A percentile compares a stretch with the other conserved stretches of the same genome.
Conservation (phyloP, 2,329 filamentous ascomycete species). For the Monilinia polystroma region DNA sequence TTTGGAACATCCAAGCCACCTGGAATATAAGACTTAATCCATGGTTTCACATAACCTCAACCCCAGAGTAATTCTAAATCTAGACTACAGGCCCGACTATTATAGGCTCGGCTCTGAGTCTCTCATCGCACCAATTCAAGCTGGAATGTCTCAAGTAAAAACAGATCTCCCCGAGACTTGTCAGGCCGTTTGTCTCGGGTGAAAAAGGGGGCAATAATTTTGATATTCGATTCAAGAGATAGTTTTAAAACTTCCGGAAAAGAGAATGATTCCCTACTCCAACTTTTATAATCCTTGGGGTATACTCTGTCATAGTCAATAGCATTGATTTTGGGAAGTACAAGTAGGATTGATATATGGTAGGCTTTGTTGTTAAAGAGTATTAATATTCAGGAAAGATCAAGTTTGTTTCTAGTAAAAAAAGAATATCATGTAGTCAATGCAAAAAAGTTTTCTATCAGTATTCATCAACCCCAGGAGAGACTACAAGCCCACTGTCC, state of each 20-base stretch:
- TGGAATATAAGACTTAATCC: background rate
- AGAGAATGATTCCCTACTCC: background rate
- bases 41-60: background rate
- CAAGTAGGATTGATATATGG: background rate
- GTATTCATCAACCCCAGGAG: background rate
- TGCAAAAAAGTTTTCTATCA: background rate
- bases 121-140: background rate
- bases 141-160: conserved; percentile 14
- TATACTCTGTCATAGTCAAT: no score
- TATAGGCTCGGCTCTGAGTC: background rate
- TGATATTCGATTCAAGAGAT: no score
- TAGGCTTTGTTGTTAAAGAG: no score
- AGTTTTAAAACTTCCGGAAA: background rate
- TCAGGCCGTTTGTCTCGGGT: conserved; percentile 4
- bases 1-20: background rate
- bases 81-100: background rate
- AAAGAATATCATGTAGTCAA: background rate
- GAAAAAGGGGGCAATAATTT: background rate
- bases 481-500: background rate
- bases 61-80: background rate
- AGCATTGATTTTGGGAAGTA: background rate
- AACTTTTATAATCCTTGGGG: background rate
- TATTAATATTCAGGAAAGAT: background rate
- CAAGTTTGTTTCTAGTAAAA: background rate
- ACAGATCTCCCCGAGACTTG: background rate